Evolutionary conservation across 192 early-diverging fungal genomes (phyloP).

Genomic region (Nowakowskiella sp.): DNA sequence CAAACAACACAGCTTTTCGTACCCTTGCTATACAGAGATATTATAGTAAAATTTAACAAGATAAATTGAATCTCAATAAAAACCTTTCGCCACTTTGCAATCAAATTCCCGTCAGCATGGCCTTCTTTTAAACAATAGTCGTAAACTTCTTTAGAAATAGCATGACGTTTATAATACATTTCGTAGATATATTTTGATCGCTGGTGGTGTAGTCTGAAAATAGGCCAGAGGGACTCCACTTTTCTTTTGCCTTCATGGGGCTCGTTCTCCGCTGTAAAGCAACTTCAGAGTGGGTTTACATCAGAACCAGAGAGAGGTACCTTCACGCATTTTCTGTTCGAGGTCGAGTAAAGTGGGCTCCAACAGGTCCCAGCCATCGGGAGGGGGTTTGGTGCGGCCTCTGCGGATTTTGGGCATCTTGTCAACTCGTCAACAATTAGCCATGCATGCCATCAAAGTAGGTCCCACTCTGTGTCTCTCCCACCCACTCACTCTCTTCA

Average conservation of each 20-base stretch:
- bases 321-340: slow-evolving; percentile 90
- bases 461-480: no score
- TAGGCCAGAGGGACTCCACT: slow-evolving; percentile 85
- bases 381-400: slow-evolving; percentile 77
- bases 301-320: slow-evolving; percentile 29
- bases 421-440: no score
- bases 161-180: slow-evolving; percentile 89
- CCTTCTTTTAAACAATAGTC: slow-evolving; percentile 86
- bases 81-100: slow-evolving; percentile 98
- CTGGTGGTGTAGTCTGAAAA: slow-evolving; percentile 96
- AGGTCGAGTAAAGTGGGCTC: slow-evolving; percentile 89
- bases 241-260: slow-evolving; percentile 88
- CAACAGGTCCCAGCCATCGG: slow-evolving; percentile 91
- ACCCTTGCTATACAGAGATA: slow-evolving; percentile 57
- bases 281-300: background rate
- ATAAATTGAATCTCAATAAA: background rate
- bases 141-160: slow-evolving; percentile 87
- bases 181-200: slow-evolving; percentile 95
- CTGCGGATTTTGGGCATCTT: slow-evolving; percentile 50
- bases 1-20: slow-evolving; percentile 95
- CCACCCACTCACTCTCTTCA: no score
- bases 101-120: slow-evolving; percentile 85
- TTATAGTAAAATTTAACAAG: background rate
- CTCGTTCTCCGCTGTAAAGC: slow-evolving; percentile 80
- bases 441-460: no score